Evolutionary conservation across 768 basidiomycete genomes (phyloP).

Genomic region (Cubamyces lactineus): DNA sequence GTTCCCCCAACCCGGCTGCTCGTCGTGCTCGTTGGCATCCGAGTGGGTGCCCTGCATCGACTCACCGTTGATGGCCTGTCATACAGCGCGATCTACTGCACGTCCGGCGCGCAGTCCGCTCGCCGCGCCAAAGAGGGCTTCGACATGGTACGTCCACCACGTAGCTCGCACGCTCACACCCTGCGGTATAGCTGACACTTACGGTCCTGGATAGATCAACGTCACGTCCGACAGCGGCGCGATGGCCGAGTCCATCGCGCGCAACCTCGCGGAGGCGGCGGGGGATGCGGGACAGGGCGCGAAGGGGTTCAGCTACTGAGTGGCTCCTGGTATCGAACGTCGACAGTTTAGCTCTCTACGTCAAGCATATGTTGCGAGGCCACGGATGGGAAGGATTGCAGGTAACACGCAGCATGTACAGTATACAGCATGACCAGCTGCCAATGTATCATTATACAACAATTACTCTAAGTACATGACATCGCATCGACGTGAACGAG

Average conservation of each 20-base stretch:
- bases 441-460: too few relatives aligned
- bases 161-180: background rate
- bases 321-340: too few relatives aligned
- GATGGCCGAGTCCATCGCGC: slow-evolving; percentile 39
- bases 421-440: too few relatives aligned
- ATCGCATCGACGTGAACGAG: too few relatives aligned
- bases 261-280: slow-evolving; percentile 25
- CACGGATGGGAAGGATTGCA: too few relatives aligned
- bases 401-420: too few relatives aligned
- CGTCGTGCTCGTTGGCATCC: too few relatives aligned
- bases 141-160: slow-evolving; percentile 43
- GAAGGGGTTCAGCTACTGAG: slow-evolving; percentile 16
- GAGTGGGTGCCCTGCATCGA: too few relatives aligned
- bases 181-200: background rate
- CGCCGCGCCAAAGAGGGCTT: slow-evolving; percentile 53
- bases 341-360: too few relatives aligned
- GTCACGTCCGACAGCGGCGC: slow-evolving; percentile 50
- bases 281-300: slow-evolving; percentile 19
- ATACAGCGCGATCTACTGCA: slow-evolving; percentile 52
- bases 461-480: too few relatives aligned
- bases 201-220: slow-evolving; percentile 44
- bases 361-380: too few relatives aligned
- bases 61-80: too few relatives aligned
- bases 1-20: slow-evolving; percentile 20
- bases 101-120: slow-evolving; percentile 46